These are phyloP conservation scores for Linum trigynum DNA, from an alignment of 345 rosid genomes.

Conservation along the genomic window DNA sequence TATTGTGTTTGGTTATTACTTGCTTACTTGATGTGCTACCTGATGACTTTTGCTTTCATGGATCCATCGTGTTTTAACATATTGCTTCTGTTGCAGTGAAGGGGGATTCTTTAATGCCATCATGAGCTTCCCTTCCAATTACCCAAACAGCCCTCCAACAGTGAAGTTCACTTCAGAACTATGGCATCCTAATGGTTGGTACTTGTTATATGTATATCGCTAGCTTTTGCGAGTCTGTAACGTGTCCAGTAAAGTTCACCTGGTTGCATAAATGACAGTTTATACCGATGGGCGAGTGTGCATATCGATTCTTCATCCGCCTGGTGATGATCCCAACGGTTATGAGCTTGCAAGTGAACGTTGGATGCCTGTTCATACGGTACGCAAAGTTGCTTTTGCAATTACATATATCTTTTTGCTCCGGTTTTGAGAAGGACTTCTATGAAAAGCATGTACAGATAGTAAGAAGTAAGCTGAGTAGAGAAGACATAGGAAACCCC, in stretches of 20 bases:
- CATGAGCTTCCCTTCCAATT: conserved; percentile 87
- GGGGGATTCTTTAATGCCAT: conserved; percentile 95
- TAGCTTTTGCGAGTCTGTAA: not conserved
- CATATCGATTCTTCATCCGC: conserved; percentile 97
- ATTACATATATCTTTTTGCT: not conserved
- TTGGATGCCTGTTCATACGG: conserved; percentile 94
- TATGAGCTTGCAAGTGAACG: conserved; percentile 98
- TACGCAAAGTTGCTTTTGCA: conserved; percentile 22
- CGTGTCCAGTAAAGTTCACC: not conserved
- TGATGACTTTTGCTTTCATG: not conserved
- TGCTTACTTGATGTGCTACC: not conserved
- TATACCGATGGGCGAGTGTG: conserved; percentile 93
- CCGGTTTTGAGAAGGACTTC: not conserved
- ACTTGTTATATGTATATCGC: not conserved
- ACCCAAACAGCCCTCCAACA: conserved; percentile 84
- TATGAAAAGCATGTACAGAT: not conserved
- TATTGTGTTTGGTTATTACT: not conserved
- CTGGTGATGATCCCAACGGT: conserved; percentile 96
- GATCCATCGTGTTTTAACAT: not conserved
- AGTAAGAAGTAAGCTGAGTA: not conserved
- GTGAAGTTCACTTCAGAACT: conserved; percentile 85
- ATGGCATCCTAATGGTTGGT: conserved; percentile 97
- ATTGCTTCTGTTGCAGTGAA: conserved; percentile 41
- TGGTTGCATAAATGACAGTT: conserved; percentile 31
- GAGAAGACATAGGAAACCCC: not conserved